Evolutionary conservation across 192 early-diverging fungal species (phyloP).

Genomic region (Gamsiella multidivaricata): DNA sequence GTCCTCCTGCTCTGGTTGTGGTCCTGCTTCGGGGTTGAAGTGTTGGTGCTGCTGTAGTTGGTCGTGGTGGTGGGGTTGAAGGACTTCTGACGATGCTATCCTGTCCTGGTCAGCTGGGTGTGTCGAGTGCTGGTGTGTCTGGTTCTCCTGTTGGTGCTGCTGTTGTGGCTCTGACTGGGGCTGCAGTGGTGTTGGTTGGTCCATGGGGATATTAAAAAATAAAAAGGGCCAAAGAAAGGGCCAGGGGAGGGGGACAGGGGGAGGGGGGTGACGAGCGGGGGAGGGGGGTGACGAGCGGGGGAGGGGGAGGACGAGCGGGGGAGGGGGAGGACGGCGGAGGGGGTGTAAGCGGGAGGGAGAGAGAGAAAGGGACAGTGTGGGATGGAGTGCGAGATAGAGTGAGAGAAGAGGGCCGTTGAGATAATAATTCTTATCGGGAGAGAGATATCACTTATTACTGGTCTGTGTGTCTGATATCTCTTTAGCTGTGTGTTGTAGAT

Average conservation of each 20-base stretch:
- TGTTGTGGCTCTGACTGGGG: constrained; percentile 5
- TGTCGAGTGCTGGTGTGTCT: not conserved
- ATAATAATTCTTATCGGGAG: no score
- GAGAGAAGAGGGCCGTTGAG: no score
- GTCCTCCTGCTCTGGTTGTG: not conserved
- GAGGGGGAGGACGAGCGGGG: no score
- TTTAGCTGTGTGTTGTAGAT: no score
- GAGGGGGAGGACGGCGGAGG: no score
- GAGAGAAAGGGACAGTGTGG: no score
- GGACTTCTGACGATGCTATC: no score
- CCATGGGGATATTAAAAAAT: not conserved
- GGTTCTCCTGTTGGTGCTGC: constrained; percentile 1
- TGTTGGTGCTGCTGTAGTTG: constrained; percentile 1
- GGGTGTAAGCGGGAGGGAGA: not conserved
- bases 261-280: no score
- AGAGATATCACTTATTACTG: no score
- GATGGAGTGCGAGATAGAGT: not conserved
- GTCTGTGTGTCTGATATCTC: no score
- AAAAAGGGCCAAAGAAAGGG: not conserved
- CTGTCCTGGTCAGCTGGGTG: no score
- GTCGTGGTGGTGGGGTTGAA: constrained; percentile 4
- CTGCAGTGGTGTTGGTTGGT: not conserved
- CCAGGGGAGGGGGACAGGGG: not conserved
- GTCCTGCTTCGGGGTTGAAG: no score
- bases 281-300: not conserved